phyloP scores from a whole-genome alignment of 176 grass and related monocot genomes.

The Eremochloa ophiuroides region DNA sequence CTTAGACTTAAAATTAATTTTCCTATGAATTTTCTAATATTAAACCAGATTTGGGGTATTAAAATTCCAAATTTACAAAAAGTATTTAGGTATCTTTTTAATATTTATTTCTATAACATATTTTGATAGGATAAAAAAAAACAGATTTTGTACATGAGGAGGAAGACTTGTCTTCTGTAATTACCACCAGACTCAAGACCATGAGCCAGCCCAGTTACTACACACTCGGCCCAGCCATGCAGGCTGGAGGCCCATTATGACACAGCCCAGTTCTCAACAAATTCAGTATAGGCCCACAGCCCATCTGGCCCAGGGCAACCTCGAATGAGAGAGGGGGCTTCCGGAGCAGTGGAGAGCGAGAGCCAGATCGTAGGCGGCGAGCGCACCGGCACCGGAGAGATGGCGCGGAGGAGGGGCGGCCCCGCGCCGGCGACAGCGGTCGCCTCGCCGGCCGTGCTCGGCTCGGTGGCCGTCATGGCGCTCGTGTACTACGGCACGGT shows the following conservation, averaged over 20 bases:
- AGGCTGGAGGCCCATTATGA: neutral
- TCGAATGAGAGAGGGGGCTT: neutral
- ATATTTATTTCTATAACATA: too few relatives aligned
- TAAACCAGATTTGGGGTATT: too few relatives aligned
- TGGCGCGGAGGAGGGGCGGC: conserved; percentile 47
- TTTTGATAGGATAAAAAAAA: too few relatives aligned
- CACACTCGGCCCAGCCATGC: neutral
- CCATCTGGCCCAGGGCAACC: neutral
- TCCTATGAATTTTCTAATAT: too few relatives aligned
- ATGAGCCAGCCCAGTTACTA: neutral
- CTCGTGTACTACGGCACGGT: conserved; percentile 74
- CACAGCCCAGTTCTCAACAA: neutral
- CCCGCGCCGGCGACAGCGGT: conserved; percentile 16
- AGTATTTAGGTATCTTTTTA: too few relatives aligned
- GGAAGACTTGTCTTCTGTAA: too few relatives aligned
- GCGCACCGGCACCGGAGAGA: conserved; percentile 29
- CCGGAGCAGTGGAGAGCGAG: neutral
- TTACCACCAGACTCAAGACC: neutral
- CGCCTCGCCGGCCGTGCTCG: conserved; percentile 42
- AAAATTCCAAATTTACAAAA: too few relatives aligned
- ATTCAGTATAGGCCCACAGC: neutral
- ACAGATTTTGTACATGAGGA: too few relatives aligned
- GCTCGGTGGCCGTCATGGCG: conserved; percentile 31
- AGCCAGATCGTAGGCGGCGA: neutral
- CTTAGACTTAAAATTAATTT: too few relatives aligned